A percentile compares a stretch with the other conserved stretches of the same genome.
phyloP scores from a whole-genome alignment of 2,329 filamentous ascomycete species.

The Talaromyces sp. region DNA sequence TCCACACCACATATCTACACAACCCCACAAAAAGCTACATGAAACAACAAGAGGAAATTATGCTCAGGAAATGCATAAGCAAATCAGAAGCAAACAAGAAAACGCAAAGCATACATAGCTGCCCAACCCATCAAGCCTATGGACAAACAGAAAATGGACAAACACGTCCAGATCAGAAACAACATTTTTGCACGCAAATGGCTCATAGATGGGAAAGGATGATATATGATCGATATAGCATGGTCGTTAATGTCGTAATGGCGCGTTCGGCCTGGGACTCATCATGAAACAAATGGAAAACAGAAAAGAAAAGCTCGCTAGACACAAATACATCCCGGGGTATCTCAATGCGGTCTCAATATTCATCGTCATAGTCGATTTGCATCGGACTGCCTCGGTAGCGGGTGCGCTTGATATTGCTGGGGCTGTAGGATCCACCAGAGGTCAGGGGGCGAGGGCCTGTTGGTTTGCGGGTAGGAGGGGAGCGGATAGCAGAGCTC shows the following conservation, averaged over 20 bases:
- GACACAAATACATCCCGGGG: constrained; percentile 23
- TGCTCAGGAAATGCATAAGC: constrained; percentile 3
- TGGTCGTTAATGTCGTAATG: constrained; percentile 19
- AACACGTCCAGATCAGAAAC: not conserved
- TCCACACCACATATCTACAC: constrained; percentile 14
- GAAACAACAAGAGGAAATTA: not conserved
- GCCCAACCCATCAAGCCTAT: constrained; percentile 5
- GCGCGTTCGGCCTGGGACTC: not conserved
- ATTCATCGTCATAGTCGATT: constrained; percentile 42
- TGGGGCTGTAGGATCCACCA: constrained; percentile 38
- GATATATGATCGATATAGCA: constrained; percentile 1
- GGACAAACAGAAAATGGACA: not conserved
- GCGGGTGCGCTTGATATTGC: constrained; percentile 39
- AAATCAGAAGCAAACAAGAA: not conserved
- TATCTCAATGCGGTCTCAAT: constrained; percentile 31
- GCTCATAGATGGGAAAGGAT: constrained; percentile 12
- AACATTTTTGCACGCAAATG: constrained; percentile 6
- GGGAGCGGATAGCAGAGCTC: constrained; percentile 37
- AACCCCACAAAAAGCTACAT: not conserved
- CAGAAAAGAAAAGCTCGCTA: constrained; percentile 15
- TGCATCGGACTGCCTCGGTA: constrained; percentile 47
- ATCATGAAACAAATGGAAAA: constrained; percentile 4
- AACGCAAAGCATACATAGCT: constrained; percentile 7
- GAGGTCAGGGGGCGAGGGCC: constrained; percentile 51
- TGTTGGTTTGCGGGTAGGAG: constrained; percentile 49